Conservation (phyloP, 495 filamentous ascomycete genomes). For the Evernia prunastri region DNA sequence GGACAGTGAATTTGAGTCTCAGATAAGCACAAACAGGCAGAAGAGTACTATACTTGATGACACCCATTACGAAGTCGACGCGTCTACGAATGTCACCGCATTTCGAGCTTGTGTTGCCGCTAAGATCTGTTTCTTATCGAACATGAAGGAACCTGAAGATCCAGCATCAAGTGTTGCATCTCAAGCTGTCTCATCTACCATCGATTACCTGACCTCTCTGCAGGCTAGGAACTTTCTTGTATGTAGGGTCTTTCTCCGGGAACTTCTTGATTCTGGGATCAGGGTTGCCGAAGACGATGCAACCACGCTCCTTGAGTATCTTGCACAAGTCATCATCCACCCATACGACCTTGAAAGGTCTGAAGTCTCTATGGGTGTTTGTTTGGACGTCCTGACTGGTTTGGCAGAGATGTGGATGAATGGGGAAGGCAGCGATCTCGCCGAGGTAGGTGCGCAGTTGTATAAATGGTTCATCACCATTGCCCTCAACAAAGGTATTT, state of each 20-base stretch:
- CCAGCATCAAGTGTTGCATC: background rate
- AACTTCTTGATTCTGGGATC: slow-evolving; percentile 34
- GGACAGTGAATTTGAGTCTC: slow-evolving; percentile 61
- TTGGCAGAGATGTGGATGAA: slow-evolving; percentile 60
- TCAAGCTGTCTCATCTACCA: slow-evolving; percentile 32
- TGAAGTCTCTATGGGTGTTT: slow-evolving; percentile 64
- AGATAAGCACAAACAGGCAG: slow-evolving; percentile 41
- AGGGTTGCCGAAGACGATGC: slow-evolving; percentile 34
- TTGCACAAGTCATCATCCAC: slow-evolving; percentile 56
- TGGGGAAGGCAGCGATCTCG: slow-evolving; percentile 47
- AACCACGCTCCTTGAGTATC: slow-evolving; percentile 43
- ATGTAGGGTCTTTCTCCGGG: slow-evolving; percentile 46
- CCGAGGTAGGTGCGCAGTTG: slow-evolving; percentile 59
- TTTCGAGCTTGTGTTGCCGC: slow-evolving; percentile 32
- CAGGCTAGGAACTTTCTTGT: slow-evolving; percentile 54
- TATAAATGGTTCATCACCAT: slow-evolving; percentile 71
- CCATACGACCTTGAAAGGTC: slow-evolving; percentile 62
- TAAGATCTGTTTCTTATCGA: slow-evolving; percentile 23
- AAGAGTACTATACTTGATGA: slow-evolving; percentile 32
- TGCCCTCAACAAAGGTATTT: slow-evolving; percentile 53
- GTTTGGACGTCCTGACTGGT: slow-evolving; percentile 62
- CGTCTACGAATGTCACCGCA: slow-evolving; percentile 41
- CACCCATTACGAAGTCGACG: slow-evolving; percentile 41
- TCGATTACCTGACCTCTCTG: slow-evolving; percentile 53
- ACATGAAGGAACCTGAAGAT: slow-evolving; percentile 3